Conservation (phyloP, 306 rosid species). For the Begonia masoniana region DNA sequence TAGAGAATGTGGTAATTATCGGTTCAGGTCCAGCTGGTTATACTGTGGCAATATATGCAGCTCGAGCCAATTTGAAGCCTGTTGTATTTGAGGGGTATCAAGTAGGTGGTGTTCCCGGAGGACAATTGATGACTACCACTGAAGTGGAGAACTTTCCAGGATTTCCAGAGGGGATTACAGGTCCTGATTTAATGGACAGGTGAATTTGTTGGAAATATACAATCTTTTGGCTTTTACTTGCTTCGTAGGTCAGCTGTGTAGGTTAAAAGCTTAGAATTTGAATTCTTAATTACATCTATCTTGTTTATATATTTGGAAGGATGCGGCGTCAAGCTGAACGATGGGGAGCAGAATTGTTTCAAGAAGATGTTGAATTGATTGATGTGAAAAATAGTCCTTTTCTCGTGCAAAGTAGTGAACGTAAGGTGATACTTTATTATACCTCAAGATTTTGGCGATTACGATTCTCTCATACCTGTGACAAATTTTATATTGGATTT, state of each 20-base stretch:
- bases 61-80: constrained; percentile 94
- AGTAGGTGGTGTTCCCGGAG: constrained; percentile 89
- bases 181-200: constrained; percentile 98
- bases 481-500: no score
- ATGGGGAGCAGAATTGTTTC: constrained; percentile 91
- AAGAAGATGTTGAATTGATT: constrained; percentile 80
- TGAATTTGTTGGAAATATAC: constrained; percentile 12
- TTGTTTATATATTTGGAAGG: constrained; percentile 18
- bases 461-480: no score
- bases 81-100: constrained; percentile 89
- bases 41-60: constrained; percentile 91
- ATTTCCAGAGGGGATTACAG: constrained; percentile 84
- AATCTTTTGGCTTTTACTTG: constrained; percentile 6
- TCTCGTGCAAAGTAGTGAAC: constrained; percentile 82
- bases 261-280: no score
- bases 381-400: constrained; percentile 69
- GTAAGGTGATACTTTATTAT: constrained; percentile 47
- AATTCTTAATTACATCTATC: constrained; percentile 1
- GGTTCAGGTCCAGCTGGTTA: constrained; percentile 97
- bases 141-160: constrained; percentile 98
- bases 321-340: constrained; percentile 70
- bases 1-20: constrained; percentile 74
- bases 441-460: no score
- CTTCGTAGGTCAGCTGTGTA: background rate
- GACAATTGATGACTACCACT: constrained; percentile 93